A percentile compares a stretch with the other conserved stretches of the same genome.
Conservation (phyloP, 2,329 filamentous ascomycete genomes). For the Podosphaera xanthii region DNA sequence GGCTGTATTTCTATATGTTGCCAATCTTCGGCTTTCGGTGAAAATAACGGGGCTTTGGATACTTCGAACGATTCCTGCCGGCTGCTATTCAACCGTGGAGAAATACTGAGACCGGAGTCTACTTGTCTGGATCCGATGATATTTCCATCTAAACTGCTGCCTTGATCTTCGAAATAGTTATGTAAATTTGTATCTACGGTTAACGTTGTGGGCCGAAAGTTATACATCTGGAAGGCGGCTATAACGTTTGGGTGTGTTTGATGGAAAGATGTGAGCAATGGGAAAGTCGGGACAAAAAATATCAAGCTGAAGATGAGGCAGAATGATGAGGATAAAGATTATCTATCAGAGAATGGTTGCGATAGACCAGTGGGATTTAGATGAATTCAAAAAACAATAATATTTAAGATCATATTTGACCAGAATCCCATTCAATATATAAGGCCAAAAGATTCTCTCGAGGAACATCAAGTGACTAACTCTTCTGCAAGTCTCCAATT, state of each 20-base stretch:
- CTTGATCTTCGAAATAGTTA: slow-evolving; percentile 39
- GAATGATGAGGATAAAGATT: too few species aligned
- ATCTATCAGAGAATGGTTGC: too few species aligned
- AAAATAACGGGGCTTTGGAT: slow-evolving; percentile 33
- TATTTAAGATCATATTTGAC: too few species aligned
- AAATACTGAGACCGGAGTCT: slow-evolving; percentile 40
- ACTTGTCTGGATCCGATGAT: slow-evolving; percentile 34
- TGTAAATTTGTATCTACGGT: slow-evolving; percentile 16
- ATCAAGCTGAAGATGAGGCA: too few species aligned
- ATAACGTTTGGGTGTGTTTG: slow-evolving; percentile 6
- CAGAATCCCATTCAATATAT: too few species aligned
- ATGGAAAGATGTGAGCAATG: too few species aligned
- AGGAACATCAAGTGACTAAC: too few species aligned
- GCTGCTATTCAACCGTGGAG: slow-evolving; percentile 37
- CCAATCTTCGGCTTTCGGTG: slow-evolving; percentile 42
- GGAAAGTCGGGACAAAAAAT: too few species aligned
- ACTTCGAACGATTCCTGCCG: slow-evolving; percentile 40
- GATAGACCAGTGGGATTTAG: too few species aligned
- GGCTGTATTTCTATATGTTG: slow-evolving; percentile 42
- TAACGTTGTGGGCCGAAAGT: slow-evolving; percentile 14
- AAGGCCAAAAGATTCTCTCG: too few species aligned
- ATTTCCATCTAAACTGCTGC: slow-evolving; percentile 35
- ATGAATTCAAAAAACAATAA: too few species aligned
- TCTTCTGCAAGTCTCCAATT: too few species aligned
- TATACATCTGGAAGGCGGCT: slow-evolving; percentile 15